phyloP scores from a whole-genome alignment of 2,329 filamentous ascomycete genomes.

The Neopestalotiopsis sp. region DNA sequence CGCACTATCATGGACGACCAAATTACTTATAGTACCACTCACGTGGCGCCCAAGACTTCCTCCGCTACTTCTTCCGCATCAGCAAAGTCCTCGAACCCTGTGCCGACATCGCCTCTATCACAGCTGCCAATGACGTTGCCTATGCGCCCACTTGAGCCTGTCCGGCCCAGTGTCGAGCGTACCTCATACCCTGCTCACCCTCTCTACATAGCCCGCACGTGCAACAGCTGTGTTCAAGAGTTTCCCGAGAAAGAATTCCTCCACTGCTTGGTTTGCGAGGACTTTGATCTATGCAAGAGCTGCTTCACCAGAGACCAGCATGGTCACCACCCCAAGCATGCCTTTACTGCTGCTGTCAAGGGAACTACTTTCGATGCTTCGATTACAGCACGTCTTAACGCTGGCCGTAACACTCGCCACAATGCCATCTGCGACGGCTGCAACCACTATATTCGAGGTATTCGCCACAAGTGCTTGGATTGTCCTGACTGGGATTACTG shows the following conservation, averaged over 20 bases:
- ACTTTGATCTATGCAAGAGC: slow-evolving; percentile 87
- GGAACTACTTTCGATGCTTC: slow-evolving; percentile 65
- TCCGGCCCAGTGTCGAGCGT: not conserved
- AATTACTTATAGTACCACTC: slow-evolving; percentile 84
- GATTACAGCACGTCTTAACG: slow-evolving; percentile 70
- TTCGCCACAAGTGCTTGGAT: slow-evolving; percentile 94
- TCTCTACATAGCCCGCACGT: slow-evolving; percentile 57
- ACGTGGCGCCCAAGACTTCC: slow-evolving; percentile 71
- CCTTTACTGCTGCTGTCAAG: slow-evolving; percentile 71
- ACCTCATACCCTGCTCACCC: not conserved
- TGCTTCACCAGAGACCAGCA: slow-evolving; percentile 81
- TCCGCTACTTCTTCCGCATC: slow-evolving; percentile 26
- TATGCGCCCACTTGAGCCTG: slow-evolving; percentile 21
- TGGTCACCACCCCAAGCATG: slow-evolving; percentile 89
- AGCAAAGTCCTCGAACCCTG: slow-evolving; percentile 11
- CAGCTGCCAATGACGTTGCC: slow-evolving; percentile 22
- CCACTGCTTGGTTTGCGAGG: slow-evolving; percentile 82
- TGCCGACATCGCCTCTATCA: not conserved
- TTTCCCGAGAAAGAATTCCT: slow-evolving; percentile 81
- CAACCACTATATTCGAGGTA: slow-evolving; percentile 82
- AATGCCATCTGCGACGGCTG: slow-evolving; percentile 94
- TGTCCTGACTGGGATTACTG: slow-evolving; percentile 99
- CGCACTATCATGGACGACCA: slow-evolving; percentile 78
- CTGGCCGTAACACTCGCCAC: slow-evolving; percentile 83
- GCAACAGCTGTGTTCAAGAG: slow-evolving; percentile 71